phyloP scores from a whole-genome alignment of 2,329 filamentous ascomycete genomes.

The Elsinoe perseae region DNA sequence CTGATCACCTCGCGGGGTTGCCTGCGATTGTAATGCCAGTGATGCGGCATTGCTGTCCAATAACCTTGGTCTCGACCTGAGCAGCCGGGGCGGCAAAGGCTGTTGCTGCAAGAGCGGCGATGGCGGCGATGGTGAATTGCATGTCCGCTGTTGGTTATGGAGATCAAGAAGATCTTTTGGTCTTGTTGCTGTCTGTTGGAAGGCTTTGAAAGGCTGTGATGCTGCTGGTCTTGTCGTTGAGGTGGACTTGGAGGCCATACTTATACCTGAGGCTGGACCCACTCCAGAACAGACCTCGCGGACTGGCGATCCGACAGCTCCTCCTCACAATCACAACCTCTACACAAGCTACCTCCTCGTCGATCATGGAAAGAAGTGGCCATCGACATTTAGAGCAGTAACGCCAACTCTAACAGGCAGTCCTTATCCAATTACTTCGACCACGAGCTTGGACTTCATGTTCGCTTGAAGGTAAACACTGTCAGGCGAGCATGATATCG shows the following conservation, averaged over 20 bases:
- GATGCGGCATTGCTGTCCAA: constrained; percentile 13
- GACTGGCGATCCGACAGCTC: not conserved
- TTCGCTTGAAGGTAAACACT: constrained; percentile 5
- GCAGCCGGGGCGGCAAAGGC: constrained; percentile 10
- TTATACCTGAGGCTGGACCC: not conserved
- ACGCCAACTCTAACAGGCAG: constrained; percentile 6
- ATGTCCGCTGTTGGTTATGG: constrained; percentile 9
- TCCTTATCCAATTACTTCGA: constrained; percentile 7
- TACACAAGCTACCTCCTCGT: not conserved
- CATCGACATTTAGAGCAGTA: not conserved
- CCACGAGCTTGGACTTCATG: constrained; percentile 4
- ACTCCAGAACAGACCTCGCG: not conserved
- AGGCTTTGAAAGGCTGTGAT: constrained; percentile 1
- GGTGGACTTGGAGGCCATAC: constrained; percentile 1
- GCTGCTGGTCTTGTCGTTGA: not conserved
- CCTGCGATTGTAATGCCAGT: constrained; percentile 11
- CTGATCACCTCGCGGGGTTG: constrained; percentile 13
- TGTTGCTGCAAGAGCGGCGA: constrained; percentile 12
- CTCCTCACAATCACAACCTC: not conserved
- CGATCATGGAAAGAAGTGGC: not conserved
- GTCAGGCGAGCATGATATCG: constrained; percentile 4
- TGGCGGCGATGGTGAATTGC: constrained; percentile 13
- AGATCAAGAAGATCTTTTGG: not conserved
- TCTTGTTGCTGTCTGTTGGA: constrained; percentile 10
- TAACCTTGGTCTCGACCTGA: constrained; percentile 1